A percentile compares a stretch with the other conserved stretches of the same genome.
These are phyloP conservation scores for Thymus mandschuricus DNA, from an alignment of 257 asterid species.

Conservation along the genomic window DNA sequence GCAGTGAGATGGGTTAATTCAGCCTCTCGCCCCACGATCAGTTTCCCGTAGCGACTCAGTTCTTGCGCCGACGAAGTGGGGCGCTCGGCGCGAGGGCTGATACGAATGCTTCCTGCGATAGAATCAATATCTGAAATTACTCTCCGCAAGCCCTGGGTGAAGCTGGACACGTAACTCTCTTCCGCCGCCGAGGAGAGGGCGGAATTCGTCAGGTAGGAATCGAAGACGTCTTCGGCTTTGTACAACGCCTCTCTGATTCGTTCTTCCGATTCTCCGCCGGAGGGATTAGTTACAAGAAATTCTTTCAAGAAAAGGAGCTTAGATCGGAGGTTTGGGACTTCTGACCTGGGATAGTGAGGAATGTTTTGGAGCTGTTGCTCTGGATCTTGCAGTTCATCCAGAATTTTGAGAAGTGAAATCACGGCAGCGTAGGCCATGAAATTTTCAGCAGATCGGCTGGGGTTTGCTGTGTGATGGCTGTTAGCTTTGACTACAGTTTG, in stretches of 20 bases:
- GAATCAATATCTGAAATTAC: background rate
- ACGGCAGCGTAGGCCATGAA: too few species aligned
- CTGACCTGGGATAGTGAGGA: background rate
- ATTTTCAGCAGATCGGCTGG: too few species aligned
- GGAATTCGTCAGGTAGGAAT: background rate
- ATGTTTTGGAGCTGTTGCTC: background rate
- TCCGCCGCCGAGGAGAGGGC: background rate
- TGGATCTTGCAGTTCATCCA: conserved; percentile 1
- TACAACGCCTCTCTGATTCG: conserved; percentile 20
- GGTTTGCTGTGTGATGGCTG: too few species aligned
- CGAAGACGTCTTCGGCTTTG: conserved; percentile 16
- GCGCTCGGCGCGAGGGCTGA: background rate
- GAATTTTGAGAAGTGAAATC: conserved; percentile 6
- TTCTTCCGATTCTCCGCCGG: background rate
- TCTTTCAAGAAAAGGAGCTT: background rate
- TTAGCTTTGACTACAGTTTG: too few species aligned
- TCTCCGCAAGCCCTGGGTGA: background rate
- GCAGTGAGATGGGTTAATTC: background rate
- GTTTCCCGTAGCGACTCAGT: background rate
- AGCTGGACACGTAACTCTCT: background rate
- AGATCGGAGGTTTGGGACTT: background rate
- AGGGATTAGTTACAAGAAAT: background rate
- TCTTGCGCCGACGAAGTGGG: background rate
- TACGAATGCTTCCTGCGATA: background rate
- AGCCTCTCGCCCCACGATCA: background rate